Evolutionary conservation across 805 yeast genomes (phyloP).

Genomic region (Saccharomyces jurei): DNA sequence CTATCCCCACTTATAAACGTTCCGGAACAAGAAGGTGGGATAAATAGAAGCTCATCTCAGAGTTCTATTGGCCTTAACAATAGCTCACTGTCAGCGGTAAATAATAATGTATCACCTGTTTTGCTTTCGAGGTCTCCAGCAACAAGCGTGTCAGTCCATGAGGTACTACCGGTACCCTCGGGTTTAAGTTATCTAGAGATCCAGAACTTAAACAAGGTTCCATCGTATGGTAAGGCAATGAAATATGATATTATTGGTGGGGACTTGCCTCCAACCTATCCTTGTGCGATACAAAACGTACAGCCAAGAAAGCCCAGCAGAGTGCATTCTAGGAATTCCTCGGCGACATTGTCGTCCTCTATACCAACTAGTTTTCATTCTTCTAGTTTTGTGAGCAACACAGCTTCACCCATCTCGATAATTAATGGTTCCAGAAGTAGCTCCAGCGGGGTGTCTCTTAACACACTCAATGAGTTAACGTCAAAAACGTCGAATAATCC

Average conservation of each 20-base stretch:
- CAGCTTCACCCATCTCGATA: background rate
- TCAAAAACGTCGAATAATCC: background rate
- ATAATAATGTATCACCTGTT: background rate
- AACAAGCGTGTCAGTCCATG: background rate
- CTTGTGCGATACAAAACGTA: constrained; percentile 1
- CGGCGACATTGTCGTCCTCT: constrained; percentile 5
- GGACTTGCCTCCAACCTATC: constrained; percentile 63
- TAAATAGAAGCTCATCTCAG: background rate
- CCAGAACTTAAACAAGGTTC: constrained; percentile 55
- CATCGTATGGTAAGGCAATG: constrained; percentile 75
- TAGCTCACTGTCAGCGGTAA: background rate
- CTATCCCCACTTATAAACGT: background rate
- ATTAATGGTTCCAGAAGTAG: background rate
- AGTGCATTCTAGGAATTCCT: constrained; percentile 13
- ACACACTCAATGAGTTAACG: background rate
- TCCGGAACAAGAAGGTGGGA: background rate
- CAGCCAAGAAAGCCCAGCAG: constrained; percentile 16
- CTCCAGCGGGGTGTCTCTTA: background rate
- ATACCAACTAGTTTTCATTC: background rate
- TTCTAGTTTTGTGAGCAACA: background rate
- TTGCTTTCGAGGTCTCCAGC: background rate
- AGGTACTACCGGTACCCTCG: background rate
- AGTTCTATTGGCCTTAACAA: background rate
- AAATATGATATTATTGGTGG: constrained; percentile 41
- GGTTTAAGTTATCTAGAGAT: background rate